Base-by-base conservation (phyloP, 176 grass and related monocot species). In the Rhynchospora breviuscula region DNA sequence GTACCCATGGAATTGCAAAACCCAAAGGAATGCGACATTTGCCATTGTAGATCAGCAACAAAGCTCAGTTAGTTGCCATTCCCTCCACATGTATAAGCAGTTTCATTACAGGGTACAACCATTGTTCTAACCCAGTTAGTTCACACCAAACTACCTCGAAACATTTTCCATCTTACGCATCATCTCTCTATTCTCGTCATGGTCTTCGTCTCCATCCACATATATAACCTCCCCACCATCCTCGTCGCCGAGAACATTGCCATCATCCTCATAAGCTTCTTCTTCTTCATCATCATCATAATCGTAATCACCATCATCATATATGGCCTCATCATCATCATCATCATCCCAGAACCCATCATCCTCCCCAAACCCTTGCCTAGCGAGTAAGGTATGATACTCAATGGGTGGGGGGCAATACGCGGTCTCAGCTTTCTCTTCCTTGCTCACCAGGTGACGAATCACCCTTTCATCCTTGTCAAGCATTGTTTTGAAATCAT, bases 391-490 rank as follows among this genome's bases (percentile, higher is more conserved):
- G 8, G 83, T 71, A 23, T 88, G 91, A 63, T 90, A 95, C 60
- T 90, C 96, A 10, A 68, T 89, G 4, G 96, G 93, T 5, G 96
- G 96, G 58, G 88, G 89, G 5, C 84, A 88, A 23, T 95, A 86
- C 86, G 90, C 87, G 13, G 93, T 95, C 79, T 94, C 88, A 12
- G 93, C 93, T 67, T 93, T 85, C 60, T 98, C 89, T 78, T 81
- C 82, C 80, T 98, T 95, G 86, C 91, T 93, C 12, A 93, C 92
- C 0, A 98, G 83, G 73, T 98, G 96, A 18, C 96, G 89, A 70
- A 98, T 93, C 29, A 98, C 90, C 85, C 91, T 86, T 63, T 95
- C 96, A 54, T 98, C 96, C 85, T 92, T 95, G 66, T 98, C 92
- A 15, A 95, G 86, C 84, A 95, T 79, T 61, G 85, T 95, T 84